Percentiles rank a stretch among this genome's conserved stretches.
phyloP scores from a whole-genome alignment of 1,139 yeast genomes.

The Hyphopichia khmerensis region DNA sequence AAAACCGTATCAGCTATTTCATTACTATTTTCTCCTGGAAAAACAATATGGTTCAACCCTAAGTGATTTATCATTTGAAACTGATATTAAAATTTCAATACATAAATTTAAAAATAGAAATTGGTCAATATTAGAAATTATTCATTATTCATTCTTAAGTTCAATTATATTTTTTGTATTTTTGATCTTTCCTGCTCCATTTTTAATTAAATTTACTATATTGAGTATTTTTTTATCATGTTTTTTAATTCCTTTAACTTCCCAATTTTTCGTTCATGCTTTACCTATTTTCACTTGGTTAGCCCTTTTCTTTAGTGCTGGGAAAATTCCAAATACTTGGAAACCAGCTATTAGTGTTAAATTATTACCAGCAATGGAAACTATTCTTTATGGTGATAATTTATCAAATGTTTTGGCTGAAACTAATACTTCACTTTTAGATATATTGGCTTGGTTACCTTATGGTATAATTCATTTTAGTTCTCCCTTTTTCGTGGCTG shows the following conservation, averaged over 20 bases:
- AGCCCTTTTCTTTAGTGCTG: slow-evolving; percentile 75
- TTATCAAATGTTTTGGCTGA: slow-evolving; percentile 84
- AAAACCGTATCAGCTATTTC: slow-evolving; percentile 46
- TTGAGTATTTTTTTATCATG: slow-evolving; percentile 34
- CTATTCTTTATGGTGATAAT: slow-evolving; percentile 91
- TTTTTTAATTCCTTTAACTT: slow-evolving; percentile 69
- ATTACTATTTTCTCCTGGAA: slow-evolving; percentile 56
- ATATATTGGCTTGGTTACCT: slow-evolving; percentile 92
- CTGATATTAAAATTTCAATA: slow-evolving; percentile 53
- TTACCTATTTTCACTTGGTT: slow-evolving; percentile 90
- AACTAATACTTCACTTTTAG: slow-evolving; percentile 63
- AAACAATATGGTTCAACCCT: slow-evolving; percentile 54
- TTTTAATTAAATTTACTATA: slow-evolving; percentile 46
- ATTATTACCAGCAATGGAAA: slow-evolving; percentile 90
- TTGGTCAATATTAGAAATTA: slow-evolving; percentile 44
- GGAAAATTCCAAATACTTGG: slow-evolving; percentile 72
- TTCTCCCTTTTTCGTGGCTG: slow-evolving; percentile 86
- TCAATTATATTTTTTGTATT: slow-evolving; percentile 52
- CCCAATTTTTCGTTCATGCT: slow-evolving; percentile 84
- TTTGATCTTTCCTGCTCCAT: slow-evolving; percentile 51
- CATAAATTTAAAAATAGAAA: slow-evolving; percentile 48
- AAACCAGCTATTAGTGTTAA: slow-evolving; percentile 91
- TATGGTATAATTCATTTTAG: slow-evolving; percentile 90
- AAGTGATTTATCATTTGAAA: slow-evolving; percentile 59
- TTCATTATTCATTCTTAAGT: slow-evolving; percentile 53